Evolutionary conservation across 2,329 filamentous ascomycete genomes (phyloP), one percentile per base, ranked within the genome.

Genomic region (Clonostachys rosea): DNA sequence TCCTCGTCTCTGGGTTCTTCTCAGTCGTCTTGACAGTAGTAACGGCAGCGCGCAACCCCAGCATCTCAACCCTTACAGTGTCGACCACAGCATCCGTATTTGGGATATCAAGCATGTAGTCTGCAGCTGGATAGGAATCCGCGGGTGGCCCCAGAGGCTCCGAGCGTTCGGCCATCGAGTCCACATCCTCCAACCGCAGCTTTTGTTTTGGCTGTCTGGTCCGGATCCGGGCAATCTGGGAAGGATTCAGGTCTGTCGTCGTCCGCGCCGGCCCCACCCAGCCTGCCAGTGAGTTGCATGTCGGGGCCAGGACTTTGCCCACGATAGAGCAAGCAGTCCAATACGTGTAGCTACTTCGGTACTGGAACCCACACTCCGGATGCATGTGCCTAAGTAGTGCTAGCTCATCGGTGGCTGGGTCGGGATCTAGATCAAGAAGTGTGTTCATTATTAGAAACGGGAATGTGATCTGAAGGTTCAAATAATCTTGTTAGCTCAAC

Each of bases 381-480:
- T 85, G 77, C 54, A 85, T 74, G 55, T 89, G 83, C 2, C 82
- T 84, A 9, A 91, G 74, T 34, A 85, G 74, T 11, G 83, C 81
- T 14, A 90, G 75, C 8, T 81, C 71, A 51, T 85, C 79, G 6
- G 79, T 81, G 4, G 81, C 82, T 5, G 75, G 75, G 59, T 88
- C 85, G 3, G 82, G 81, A 56, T 90, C 86, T 55, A 87, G 80
- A 60, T 90, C 87, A 52, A 90, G 83, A 40, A 91, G 73, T 5
- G 86, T 79, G 60, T 89, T 90, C 84, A 91, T 90, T 42, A 89
- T 81, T 36, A 89, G 75, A 66, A 87, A 91, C 4, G 86, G 84
- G 42, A 88, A 80, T 0, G 79, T 83, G 5, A 75, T 68, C 75
- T 78, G 49, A 37, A 34, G 11, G 5, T 44, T 52, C 40, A 35